These are phyloP conservation scores for Cyclocybe aegerita DNA, from an alignment of 768 basidiomycete species.

Conservation along the genomic window DNA sequence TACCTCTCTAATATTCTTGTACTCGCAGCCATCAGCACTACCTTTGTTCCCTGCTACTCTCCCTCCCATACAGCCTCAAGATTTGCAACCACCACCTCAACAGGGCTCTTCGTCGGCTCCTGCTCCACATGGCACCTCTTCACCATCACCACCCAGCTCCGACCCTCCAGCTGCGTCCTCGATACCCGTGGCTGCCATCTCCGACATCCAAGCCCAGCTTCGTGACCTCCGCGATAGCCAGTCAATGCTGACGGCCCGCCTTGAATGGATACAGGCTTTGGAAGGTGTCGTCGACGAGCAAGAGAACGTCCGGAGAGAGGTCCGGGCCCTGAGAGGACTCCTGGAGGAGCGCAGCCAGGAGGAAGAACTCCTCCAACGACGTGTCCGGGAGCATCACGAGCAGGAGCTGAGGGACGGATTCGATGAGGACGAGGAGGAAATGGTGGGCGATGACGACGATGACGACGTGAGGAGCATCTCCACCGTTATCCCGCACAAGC, in stretches of 20 bases:
- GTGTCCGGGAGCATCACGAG: slow-evolving; percentile 29
- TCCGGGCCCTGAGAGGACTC: slow-evolving; percentile 67
- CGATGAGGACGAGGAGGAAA: neutral
- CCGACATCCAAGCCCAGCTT: slow-evolving; percentile 79
- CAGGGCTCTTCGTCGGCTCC: slow-evolving; percentile 20
- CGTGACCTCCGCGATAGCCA: slow-evolving; percentile 65
- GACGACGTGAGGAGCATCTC: slow-evolving; percentile 72
- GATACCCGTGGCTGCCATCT: slow-evolving; percentile 30
- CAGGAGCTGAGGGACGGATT: slow-evolving; percentile 12
- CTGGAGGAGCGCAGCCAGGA: slow-evolving; percentile 32
- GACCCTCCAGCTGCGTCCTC: slow-evolving; percentile 17
- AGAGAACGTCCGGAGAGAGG: slow-evolving; percentile 78
- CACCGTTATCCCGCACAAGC: slow-evolving; percentile 68
- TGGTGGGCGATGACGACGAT: slow-evolving; percentile 42
- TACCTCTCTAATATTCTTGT: slow-evolving; percentile 1
- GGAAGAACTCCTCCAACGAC: slow-evolving; percentile 9
- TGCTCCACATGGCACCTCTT: slow-evolving; percentile 24
- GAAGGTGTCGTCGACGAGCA: slow-evolving; percentile 85
- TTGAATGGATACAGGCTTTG: slow-evolving; percentile 79
- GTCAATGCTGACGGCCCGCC: slow-evolving; percentile 67
- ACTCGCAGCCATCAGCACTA: neutral
- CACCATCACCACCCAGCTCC: slow-evolving; percentile 7
- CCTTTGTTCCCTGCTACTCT: slow-evolving; percentile 53
- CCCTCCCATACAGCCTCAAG: slow-evolving; percentile 47
- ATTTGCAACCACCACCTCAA: slow-evolving; percentile 15